Conservation (phyloP, 148 eudicot species). For the Euryodendron excelsum region DNA sequence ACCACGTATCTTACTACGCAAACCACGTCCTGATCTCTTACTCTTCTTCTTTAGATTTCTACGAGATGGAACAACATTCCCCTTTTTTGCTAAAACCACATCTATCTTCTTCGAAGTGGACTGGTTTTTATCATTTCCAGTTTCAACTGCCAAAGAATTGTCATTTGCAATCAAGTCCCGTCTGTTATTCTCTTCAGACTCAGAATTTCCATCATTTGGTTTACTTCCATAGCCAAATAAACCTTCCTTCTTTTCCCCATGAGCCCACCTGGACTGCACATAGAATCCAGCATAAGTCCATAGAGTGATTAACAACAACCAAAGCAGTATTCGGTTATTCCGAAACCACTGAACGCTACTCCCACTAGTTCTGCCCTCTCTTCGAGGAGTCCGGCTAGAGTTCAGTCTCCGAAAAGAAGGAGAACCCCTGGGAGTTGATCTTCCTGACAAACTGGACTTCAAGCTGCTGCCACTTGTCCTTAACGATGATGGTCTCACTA, state of each 20-base stretch:
- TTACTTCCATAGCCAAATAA: slow-evolving; percentile 58
- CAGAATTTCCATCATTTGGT: slow-evolving; percentile 25
- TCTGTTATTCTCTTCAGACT: slow-evolving; percentile 25
- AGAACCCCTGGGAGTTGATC: slow-evolving; percentile 80
- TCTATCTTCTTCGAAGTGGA: slow-evolving; percentile 25
- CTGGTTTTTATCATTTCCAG: slow-evolving; percentile 19
- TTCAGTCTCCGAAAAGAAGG: slow-evolving; percentile 70
- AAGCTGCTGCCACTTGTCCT: slow-evolving; percentile 43
- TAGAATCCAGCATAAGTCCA: slow-evolving; percentile 97
- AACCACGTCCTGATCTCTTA: slow-evolving; percentile 48
- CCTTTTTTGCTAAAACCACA: slow-evolving; percentile 32
- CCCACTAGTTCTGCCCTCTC: slow-evolving; percentile 48
- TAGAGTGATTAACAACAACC: slow-evolving; percentile 93
- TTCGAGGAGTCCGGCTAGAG: slow-evolving; percentile 71
- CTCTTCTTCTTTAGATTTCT: slow-evolving; percentile 29
- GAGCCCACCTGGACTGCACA: slow-evolving; percentile 97
- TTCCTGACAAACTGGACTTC: slow-evolving; percentile 79
- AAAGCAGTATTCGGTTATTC: slow-evolving; percentile 69
- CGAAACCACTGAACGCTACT: slow-evolving; percentile 58
- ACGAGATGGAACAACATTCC: slow-evolving; percentile 25
- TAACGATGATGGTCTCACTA: slow-evolving; percentile 45
- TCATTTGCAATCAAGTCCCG: slow-evolving; percentile 43
- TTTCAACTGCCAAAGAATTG: slow-evolving; percentile 23
- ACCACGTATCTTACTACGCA: slow-evolving; percentile 40
- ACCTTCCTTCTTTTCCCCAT: slow-evolving; percentile 67